Conservation (phyloP, 73 alveolate species). For the Loxodes magnus region DNA sequence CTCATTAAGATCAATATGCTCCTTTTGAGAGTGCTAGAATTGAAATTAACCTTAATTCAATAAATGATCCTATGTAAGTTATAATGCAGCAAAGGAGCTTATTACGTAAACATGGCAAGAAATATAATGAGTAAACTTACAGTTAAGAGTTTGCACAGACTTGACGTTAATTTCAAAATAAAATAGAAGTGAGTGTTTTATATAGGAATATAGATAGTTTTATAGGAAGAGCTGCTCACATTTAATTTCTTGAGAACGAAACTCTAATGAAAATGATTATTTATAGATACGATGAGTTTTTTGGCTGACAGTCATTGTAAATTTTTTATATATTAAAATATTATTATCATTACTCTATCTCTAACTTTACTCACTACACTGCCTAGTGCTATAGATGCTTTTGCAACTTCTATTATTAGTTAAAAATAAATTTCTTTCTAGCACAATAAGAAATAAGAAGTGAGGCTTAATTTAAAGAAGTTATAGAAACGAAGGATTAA, state of each 20-base stretch:
- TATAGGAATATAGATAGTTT: conserved; percentile 80
- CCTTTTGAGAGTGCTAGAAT: conserved; percentile 96
- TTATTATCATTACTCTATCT: no score
- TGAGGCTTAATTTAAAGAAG: no score
- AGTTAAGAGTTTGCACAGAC: conserved; percentile 61
- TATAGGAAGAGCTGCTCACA: conserved; percentile 99
- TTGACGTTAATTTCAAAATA: conserved; percentile 90
- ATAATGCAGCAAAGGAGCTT: conserved; percentile 33
- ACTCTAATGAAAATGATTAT: conserved; percentile 80
- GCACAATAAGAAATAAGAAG: no score
- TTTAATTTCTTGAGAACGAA: conserved; percentile 94
- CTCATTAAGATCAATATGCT: conserved; percentile 88
- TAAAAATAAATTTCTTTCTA: no score
- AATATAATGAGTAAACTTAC: conserved; percentile 58
- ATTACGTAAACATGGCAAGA: conserved; percentile 66
- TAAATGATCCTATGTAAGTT: conserved; percentile 40
- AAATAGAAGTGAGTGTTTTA: conserved; percentile 34
- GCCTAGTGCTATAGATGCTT: no score
- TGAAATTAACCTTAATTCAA: conserved; percentile 17
- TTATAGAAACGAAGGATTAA: no score
- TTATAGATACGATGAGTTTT: conserved; percentile 66
- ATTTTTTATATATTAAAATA: no score
- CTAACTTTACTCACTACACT: no score
- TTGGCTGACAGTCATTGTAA: conserved; percentile 45
- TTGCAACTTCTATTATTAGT: no score